Conservation (phyloP, 2,329 filamentous ascomycete genomes). For the Colletotrichum zoysiae region DNA sequence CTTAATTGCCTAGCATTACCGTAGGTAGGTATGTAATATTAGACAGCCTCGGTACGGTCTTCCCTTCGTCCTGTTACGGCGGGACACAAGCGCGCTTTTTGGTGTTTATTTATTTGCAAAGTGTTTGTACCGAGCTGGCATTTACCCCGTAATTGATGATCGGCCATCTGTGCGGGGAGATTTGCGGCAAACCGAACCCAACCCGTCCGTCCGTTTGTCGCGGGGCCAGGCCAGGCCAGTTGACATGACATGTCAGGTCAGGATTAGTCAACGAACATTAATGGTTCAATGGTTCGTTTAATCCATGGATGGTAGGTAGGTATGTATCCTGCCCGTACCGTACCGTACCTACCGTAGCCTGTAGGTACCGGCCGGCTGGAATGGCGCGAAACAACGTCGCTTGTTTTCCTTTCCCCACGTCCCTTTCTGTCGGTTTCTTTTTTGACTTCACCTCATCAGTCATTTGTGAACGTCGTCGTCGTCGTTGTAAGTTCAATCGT, state of each 20-base stretch:
- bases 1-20: slow-evolving; percentile 34
- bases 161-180: neutral
- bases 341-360: too few relatives aligned
- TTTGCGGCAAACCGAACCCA: too few relatives aligned
- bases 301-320: neutral
- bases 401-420: neutral
- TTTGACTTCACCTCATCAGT: neutral
- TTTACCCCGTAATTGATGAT: slow-evolving; percentile 14
- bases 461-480: slow-evolving; percentile 13
- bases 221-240: too few relatives aligned
- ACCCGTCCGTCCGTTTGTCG: too few relatives aligned
- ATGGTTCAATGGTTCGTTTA: slow-evolving; percentile 22
- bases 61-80: slow-evolving; percentile 25
- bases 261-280: neutral
- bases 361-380: slow-evolving; percentile 20
- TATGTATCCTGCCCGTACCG: too few relatives aligned
- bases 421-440: neutral
- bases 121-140: neutral
- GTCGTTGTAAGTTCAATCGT: neutral
- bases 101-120: neutral
- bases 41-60: neutral
- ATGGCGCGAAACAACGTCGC: slow-evolving; percentile 4
- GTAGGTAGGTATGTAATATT: too few relatives aligned
- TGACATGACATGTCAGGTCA: too few relatives aligned
- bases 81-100: slow-evolving; percentile 8